Base-by-base conservation (phyloP, 106 monocot genomes). In the Dioscorea zingiberensis region DNA sequence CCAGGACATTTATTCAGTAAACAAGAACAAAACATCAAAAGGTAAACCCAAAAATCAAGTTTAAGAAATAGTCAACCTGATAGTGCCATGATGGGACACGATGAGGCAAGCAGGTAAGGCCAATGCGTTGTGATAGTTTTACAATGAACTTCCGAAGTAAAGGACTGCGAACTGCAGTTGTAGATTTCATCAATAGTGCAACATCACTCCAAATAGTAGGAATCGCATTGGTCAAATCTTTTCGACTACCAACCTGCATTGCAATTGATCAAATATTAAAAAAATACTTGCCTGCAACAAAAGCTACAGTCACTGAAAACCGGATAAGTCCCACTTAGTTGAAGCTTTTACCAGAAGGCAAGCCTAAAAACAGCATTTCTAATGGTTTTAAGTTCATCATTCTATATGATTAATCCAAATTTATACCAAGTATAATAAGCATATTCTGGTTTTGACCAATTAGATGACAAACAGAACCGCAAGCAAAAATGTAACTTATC, bases 61-160 rank as follows among this genome's bases (percentile, higher is more conserved):
- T 12, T 32, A 54, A 65, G 47, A 47, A 69, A 27, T 57, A 51
- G 49, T 44, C 77, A 67, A 98, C 98, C 92, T 70, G 46, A 74
- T 98, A 93, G 12, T 66, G 86, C 98, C 92, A 98, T 63, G 88
- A 76, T 47, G 74, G 67, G 7, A 66, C 54, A 58, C 93, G 82
- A 73, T 74, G 93, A 68, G 92, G 92, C 77, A 98, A 75, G 75
- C 86, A 93, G 80, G 74, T 79, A 76, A 93, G 73, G 15, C 84
- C 92, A 74, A 98, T 73, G 19, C 84, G 74, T 44, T 98, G 98
- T 51, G 84, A 84, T 69, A 98, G 68, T 78, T 98, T 98, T 67
- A 93, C 78, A 44, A 89, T 51, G 75, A 86, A 84, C 69, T 98
- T 98, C 28, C 98, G 76, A 68, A 98, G 88, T 57, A 93, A 84